Evolutionary conservation across 768 basidiomycete species (phyloP), one percentile per base, ranked within the genome.

Genomic region (Kwoniella sp.): DNA sequence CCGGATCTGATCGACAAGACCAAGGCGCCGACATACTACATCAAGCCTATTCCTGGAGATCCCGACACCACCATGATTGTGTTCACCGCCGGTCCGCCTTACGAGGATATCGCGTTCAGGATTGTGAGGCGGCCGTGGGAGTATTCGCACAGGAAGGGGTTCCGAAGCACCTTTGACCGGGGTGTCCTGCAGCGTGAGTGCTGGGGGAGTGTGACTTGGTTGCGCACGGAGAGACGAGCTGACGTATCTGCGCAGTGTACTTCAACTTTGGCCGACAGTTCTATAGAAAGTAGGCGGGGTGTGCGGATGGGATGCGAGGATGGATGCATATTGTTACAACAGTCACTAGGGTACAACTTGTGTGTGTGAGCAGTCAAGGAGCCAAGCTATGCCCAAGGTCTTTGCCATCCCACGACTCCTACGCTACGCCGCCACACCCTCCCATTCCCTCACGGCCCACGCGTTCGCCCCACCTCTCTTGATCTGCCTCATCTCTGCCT

Each of bases 91-190:
- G 95, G 95, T 7, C 92, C 93, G 45, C 93, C 93, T 0, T 99
- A 99, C 70, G 93, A 99, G 75, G 95, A 98, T 61, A 92, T 98
- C 57, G 95, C 95, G 7, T 99, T 99, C 79, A 82, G 89, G 55
- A 93, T 99, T 56, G 93, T 99, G 53, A 89, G 95, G 65, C 82
- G 89, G 47, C 91, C 95, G 73, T 99, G 95, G 95, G 95, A 98
- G 65, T 93, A 88, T 74, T 92, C 89, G 32, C 92, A 98, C 57
- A 50, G 56, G 54, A 93, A 90, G 57, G 95, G 95, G 14, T 99
- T 98, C 80, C 81, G 91, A 42, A 90, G 89, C 71, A 90, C 88
- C 63, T 99, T 98, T 74, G 95, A 99, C 74, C 81, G 93, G 56
- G 95, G 95, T 7, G 95, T 95, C 64, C 74, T 99, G 27, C 95